Evolutionary conservation across 306 rosid species (phyloP), one percentile per base, ranked within the genome.

Genomic region (peach (Prunus persica)): DNA sequence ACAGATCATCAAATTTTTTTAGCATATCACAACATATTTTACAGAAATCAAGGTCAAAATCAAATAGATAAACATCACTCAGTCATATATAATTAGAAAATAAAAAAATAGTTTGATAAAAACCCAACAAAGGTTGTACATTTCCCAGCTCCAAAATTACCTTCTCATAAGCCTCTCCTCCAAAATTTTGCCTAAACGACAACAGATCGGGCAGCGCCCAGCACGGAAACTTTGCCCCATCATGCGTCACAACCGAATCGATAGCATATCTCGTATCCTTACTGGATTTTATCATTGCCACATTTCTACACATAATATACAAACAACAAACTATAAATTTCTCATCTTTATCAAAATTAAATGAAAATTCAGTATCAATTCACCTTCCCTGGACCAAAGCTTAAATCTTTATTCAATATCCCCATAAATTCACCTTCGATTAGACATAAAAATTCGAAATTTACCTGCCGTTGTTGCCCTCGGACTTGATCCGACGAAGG

Each of bases 191-290:
- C 75, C 76, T 80, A 52, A 91, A 96, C 11, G 88, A 84, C 4
- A 80, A 65, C n/a, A 95, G 91, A 83, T 95, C 84, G 11, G 90
- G 86, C 81, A 92, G 77, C 19, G 93, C 89, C 97, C 92, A 96
- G 61, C 99, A 92, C 3, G 98, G 93, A 74, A 92, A 91, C 76
- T 86, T 84, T 16, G 72, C 43, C 27, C 98, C 99, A 72, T 96
- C 98, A 38, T 92, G 98, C 0, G 93, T 77, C 56, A 95, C 98
- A 32, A 92, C 87, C 0, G 93, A 90, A 67, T 92, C 98, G 5
- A 82, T 55, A 6, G 96, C 98, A 64, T 92, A 92, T 65, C 98
- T 86, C 0, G 84, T 72, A 74, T 96, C 99, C 82, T 90, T 91
- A 75, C 93, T 91, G 3, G 97, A 96, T 72, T 96, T 96, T 16